Base-by-base conservation (phyloP, 129 eudicot genomes). In the Artemisia annua region DNA sequence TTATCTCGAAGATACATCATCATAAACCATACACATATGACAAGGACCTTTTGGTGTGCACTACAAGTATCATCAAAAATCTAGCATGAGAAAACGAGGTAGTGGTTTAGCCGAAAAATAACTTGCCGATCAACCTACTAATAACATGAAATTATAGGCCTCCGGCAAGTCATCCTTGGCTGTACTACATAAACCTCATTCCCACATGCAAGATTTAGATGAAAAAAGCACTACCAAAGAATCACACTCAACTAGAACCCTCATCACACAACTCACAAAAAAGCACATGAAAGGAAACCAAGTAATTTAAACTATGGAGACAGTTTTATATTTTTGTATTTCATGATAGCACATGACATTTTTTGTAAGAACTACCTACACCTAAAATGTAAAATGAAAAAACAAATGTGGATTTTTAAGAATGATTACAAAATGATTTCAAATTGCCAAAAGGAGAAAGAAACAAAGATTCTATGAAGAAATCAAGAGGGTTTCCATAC, bases 161-260 rank as follows among this genome's bases (percentile, higher is more conserved):
- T 44, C 91, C 89, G 91, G 96, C 96, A 88, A 88, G 91, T 86
- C 96, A 88, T 83, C 89, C 91, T 88, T 88, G 91, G 89, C 96
- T 88, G 70, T 66, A 88, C 71, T 81, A 64, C 74, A 58, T 62
- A 15, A 56, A 78, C 87, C 80, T 88, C 72, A 18, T 77, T 81
- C 65, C 85, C 96, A 73, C 91, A 88, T 86, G 96, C 84, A 81
- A 83, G 88, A 81, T 77, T 66, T 67, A 59, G 88, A 88, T 82
- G 90, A 85, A 79, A 74, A 70, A 71, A 58, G 46, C 32, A 0
- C 46, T 9, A 51, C 7, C 64, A 59, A 28, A 28, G 7, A 35
- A 35, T 54, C 71, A 13, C 12, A 18, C 22, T 75, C 61, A 35
- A 48, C 2, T n/a, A 51, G 17, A 59, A 13, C 70, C 63, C 51